Conservation (phyloP, 192 early-diverging fungal genomes). For the Backusella mclennaniae region DNA sequence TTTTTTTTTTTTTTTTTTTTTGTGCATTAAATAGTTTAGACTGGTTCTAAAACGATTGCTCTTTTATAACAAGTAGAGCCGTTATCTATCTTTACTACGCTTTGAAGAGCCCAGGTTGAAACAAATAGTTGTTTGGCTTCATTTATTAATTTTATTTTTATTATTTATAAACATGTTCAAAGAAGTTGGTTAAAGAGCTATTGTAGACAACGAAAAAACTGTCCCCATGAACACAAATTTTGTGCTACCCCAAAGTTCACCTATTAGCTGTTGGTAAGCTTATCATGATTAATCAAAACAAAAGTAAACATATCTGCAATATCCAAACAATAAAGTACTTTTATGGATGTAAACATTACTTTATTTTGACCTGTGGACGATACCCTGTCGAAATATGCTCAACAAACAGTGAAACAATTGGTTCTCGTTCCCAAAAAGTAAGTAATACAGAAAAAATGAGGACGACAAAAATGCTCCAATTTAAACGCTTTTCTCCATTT, state of each 20-base stretch:
- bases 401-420: background rate
- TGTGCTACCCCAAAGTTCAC: background rate
- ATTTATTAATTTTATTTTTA: background rate
- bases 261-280: background rate
- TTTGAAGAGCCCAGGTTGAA: background rate
- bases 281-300: background rate
- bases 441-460: background rate
- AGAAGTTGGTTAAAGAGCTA: background rate
- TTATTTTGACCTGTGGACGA: background rate
- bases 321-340: background rate
- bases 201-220: background rate
- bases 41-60: background rate
- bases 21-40: background rate
- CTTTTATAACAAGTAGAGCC: too few relatives aligned
- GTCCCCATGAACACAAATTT: background rate
- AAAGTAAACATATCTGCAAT: background rate
- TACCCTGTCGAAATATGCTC: background rate
- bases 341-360: background rate
- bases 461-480: background rate
- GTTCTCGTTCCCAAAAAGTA: constrained; percentile 52
- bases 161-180: background rate
- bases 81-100: background rate
- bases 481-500: background rate
- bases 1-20: background rate
- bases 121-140: background rate